Base-by-base conservation (phyloP, 176 grass and related monocot genomes). In the Zizania latifolia region DNA sequence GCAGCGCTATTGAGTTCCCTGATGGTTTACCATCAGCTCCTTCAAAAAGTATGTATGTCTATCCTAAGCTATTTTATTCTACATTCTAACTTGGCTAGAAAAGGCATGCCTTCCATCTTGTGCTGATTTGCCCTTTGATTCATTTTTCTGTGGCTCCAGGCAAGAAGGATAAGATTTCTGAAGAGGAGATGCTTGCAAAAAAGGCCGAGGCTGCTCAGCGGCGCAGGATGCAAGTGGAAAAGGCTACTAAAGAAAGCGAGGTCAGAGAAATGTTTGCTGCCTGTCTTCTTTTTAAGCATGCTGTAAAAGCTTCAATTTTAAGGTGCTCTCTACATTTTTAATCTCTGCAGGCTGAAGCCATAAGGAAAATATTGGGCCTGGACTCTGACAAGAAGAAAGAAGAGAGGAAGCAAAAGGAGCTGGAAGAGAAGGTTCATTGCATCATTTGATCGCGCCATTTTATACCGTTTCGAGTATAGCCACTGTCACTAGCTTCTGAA, bases 331-430 rank as follows among this genome's bases (percentile, higher is more conserved):
- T 74, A 4, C 43, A 40, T 54, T 55, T 10, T 58, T 48, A 2
- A 79, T 30, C 37, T 44, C 30, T 41, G 40, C 86, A 99, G 95
- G 89, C 87, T 66, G 95, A 99, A 66, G 95, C 92, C 56, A 92
- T 92, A 78, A 92, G 87, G 68, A 94, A 94, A 86, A 94, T 99
- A 82, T 72, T 94, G 72, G 95, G 95, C 74, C 70, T 92, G 59
- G 95, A 99, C 59, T 88, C 91, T 14, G 89, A 90, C 40, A 94
- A 90, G 62, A 99, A 99, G 76, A 99, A 92, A 77, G 89, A 99
- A 92, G 95, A 99, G 78, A 92, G 84, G 84, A 99, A 94, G 70
- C 91, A 92, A 58, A 99, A 92, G 70, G 92, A 99, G 77, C 87
- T 64, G 16, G 89, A 94, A 79, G 86, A 90, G 44, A 94, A 84